Conservation (phyloP, 768 basidiomycete species). For the Tylopilus sp. region DNA sequence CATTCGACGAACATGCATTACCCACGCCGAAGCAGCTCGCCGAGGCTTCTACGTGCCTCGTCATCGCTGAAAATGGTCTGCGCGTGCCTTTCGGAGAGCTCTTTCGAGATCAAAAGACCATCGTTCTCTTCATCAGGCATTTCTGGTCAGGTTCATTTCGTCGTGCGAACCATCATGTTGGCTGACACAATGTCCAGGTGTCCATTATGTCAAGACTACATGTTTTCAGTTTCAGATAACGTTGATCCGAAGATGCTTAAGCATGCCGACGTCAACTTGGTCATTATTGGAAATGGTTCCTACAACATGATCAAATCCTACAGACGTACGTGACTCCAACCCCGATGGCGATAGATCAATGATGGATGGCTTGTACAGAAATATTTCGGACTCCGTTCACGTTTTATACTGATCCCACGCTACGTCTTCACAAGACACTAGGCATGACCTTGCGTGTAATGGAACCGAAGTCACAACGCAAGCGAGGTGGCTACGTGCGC, state of each 20-base stretch:
- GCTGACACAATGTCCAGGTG: conserved; percentile 44
- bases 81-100: conserved; percentile 68
- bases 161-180: background rate
- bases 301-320: conserved; percentile 76
- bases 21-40: conserved; percentile 57
- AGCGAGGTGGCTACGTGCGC: conserved; percentile 59
- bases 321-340: conserved; percentile 42
- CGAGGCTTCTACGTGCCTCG: conserved; percentile 56
- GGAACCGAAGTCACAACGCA: conserved; percentile 40
- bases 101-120: conserved; percentile 52
- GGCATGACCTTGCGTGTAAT: conserved; percentile 63
- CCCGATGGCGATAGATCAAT: background rate
- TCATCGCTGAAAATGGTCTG: conserved; percentile 66
- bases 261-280: conserved; percentile 51
- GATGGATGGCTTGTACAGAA: conserved; percentile 33
- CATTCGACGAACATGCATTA: conserved; percentile 43
- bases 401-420: conserved; percentile 77
- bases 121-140: conserved; percentile 84
- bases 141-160: conserved; percentile 52
- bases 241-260: conserved; percentile 46
- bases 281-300: conserved; percentile 79
- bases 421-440: conserved; percentile 64
- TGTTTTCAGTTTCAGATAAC: conserved; percentile 58
- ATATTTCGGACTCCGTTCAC: conserved; percentile 70
- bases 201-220: conserved; percentile 84